Base-by-base conservation (phyloP, 1,139 yeast species). In the Hyphopichia wangnamkhiaoensis region DNA sequence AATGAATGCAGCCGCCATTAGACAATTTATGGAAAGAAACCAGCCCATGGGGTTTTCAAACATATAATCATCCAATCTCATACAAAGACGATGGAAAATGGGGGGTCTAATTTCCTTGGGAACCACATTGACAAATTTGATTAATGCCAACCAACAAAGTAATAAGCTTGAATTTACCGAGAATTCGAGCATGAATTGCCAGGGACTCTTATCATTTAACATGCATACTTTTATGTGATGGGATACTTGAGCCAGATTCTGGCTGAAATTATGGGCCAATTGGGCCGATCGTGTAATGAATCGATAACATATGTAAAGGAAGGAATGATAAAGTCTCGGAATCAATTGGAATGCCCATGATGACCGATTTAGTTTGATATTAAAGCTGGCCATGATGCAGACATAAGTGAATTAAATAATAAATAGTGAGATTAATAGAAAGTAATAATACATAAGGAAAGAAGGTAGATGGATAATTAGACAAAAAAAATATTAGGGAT, bases 61-160 rank as follows among this genome's bases (percentile, higher is more conserved):
- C 24, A 35, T 24, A 35, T 35, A 35, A 15, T 21, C 18, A 31
- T 35, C 38, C 6, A 35, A n/a, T 31, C 38, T 23, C 29, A 35
- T 23, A 31, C 38, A 35, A n/a, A 35, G 20, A 17, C 38, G 34
- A 24, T 35, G 38, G 31, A 30, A 35, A n/a, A 35, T 35, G 10
- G 14, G 33, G 15, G 34, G 38, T 31, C 38, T 23, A 4, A 24
- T 5, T 18, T 30, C 26, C 6, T 30, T 24, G 17, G 38, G 34
- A 3, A 30, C 29, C 3, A 30, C 24, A 15, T 35, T 35, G 14
- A 35, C 23, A 4, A 30, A 14, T 15, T 14, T 23, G n/a, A 35
- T 18, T 8, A 35, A 16, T 7, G 17, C 14, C 5, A 30, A 14
- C 38, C 38, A 35, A 6, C 16, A 8, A 8, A 24, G 23, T 16